phyloP scores from a whole-genome alignment of 495 filamentous ascomycete genomes.

The Penicillium malachiteum region DNA sequence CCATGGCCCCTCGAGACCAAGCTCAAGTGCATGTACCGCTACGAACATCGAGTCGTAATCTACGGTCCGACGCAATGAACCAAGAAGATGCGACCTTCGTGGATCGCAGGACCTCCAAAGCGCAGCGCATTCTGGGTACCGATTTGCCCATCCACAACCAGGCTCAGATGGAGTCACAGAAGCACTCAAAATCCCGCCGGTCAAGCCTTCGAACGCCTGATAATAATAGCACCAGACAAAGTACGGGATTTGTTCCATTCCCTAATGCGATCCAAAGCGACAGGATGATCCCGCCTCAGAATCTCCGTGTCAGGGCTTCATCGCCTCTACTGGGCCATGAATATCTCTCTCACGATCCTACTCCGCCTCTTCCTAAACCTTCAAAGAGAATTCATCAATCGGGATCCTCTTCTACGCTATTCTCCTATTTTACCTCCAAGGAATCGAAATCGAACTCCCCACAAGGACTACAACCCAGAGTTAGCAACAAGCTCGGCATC shows the following conservation, averaged over 20 bases:
- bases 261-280: constrained; percentile 21
- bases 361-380: constrained; percentile 25
- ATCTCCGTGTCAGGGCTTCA: constrained; percentile 44
- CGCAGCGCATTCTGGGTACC: constrained; percentile 40
- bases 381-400: constrained; percentile 37
- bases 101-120: constrained; percentile 33
- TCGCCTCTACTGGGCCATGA: constrained; percentile 43
- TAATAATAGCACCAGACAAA: constrained; percentile 19
- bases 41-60: constrained; percentile 31
- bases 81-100: constrained; percentile 17
- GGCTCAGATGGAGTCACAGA: constrained; percentile 10
- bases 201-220: constrained; percentile 35
- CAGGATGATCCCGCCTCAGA: constrained; percentile 19
- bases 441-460: constrained; percentile 19
- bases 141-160: constrained; percentile 26
- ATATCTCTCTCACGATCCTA: constrained; percentile 28
- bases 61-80: constrained; percentile 15
- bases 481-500: constrained; percentile 21
- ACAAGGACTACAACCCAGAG: constrained; percentile 22
- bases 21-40: constrained; percentile 30
- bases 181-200: constrained; percentile 17
- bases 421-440: constrained; percentile 38
- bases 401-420: constrained; percentile 37
- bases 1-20: constrained; percentile 19
- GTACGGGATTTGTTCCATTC: constrained; percentile 25